These are phyloP conservation scores for Cystobasidiaceae sp. DNA, from an alignment of 1,284 basidiomycete species.

Conservation along the genomic window DNA sequence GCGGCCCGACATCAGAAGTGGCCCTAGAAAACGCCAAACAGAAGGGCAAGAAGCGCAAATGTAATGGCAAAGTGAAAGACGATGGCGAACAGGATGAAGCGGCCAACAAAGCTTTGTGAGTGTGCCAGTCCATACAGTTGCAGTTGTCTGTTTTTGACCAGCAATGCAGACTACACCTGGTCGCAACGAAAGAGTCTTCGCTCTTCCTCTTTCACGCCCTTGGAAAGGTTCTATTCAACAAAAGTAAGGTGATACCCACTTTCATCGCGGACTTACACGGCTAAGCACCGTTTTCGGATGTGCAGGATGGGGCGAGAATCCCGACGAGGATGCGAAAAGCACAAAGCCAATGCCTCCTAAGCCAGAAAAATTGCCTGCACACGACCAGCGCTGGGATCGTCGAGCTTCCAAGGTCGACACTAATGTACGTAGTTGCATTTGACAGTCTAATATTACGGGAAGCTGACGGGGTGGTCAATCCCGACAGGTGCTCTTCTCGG, in stretches of 20 bases:
- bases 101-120: constrained; percentile 46
- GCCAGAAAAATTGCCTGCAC: constrained; percentile 35
- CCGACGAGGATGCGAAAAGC: constrained; percentile 42
- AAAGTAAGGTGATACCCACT: constrained; percentile 57
- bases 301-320: constrained; percentile 43
- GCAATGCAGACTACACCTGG: constrained; percentile 58
- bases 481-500: constrained; percentile 69
- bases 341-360: constrained; percentile 28
- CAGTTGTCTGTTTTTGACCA: no score
- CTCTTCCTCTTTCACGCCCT: constrained; percentile 86
- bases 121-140: no score
- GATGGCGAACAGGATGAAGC: constrained; percentile 47
- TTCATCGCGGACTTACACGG: background rate
- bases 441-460: background rate
- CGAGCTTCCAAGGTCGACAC: constrained; percentile 65
- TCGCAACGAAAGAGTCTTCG: constrained; percentile 76
- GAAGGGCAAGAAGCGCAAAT: constrained; percentile 40
- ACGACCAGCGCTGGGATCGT: constrained; percentile 34
- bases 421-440: constrained; percentile 58
- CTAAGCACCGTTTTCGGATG: background rate
- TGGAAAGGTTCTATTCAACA: constrained; percentile 92
- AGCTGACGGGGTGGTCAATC: no score
- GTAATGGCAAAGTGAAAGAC: constrained; percentile 46
- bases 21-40: constrained; percentile 39
- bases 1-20: constrained; percentile 42